Evolutionary conservation across 2,329 filamentous ascomycete genomes (phyloP).

Genomic region (Aspergillus neotritici): DNA sequence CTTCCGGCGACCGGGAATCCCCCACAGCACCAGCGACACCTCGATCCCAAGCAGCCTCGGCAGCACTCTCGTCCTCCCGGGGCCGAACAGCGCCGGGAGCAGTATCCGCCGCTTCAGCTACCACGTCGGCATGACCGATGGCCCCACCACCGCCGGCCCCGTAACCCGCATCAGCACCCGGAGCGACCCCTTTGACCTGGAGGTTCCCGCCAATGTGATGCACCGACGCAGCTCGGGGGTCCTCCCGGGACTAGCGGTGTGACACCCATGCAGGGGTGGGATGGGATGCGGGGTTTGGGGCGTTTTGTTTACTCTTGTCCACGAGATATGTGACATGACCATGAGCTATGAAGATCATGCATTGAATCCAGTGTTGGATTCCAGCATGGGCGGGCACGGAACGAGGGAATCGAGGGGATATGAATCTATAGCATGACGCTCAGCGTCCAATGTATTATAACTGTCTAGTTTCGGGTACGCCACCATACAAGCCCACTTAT

Average conservation of each 20-base stretch:
- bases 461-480: too few species aligned
- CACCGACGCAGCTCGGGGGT: constrained; percentile 8
- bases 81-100: constrained; percentile 19
- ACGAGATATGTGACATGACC: constrained; percentile 9
- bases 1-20: background rate
- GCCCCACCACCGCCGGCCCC: constrained; percentile 1
- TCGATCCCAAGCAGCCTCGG: constrained; percentile 18
- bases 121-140: constrained; percentile 7
- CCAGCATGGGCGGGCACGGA: background rate
- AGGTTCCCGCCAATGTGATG: constrained; percentile 31
- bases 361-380: too few species aligned
- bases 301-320: too few species aligned
- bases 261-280: background rate
- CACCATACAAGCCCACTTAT: too few species aligned
- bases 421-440: background rate
- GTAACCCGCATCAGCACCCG: constrained; percentile 19
- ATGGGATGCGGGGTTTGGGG: too few species aligned
- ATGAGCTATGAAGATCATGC: constrained; percentile 2
- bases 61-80: constrained; percentile 27
- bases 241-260: background rate
- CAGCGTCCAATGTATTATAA: constrained; percentile 1
- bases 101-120: constrained; percentile 14
- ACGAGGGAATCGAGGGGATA: too few species aligned
- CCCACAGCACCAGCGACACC: background rate
- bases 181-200: constrained; percentile 35